Base-by-base conservation (phyloP, 495 filamentous ascomycete genomes). In the Daldinia grandis region DNA sequence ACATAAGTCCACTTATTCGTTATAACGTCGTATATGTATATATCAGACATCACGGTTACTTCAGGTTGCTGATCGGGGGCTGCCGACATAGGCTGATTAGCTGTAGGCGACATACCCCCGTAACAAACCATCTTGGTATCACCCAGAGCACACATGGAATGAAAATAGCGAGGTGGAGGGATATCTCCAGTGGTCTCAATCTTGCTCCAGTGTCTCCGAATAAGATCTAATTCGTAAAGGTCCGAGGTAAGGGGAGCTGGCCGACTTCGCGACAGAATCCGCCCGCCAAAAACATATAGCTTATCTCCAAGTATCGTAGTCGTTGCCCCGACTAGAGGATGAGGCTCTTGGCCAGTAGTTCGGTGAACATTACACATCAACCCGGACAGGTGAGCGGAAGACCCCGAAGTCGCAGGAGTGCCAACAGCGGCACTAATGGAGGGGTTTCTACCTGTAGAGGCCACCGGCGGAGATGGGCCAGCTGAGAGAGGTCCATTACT, bases 41-140 rank as follows among this genome's bases (percentile, higher is more conserved):
- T 94, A 82, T 99, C 95, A 8, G 94, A 96, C 93, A 98, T 97
- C 60, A 99, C 95, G 5, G 95, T 89, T 7, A 98, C 92, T 77
- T 98, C 95, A 27, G 92, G 89, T 69, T 95, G 93, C 27, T 88
- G 80, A 51, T 95, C 93, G 66, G 87, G 84, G 0, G 85, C 79
- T 57, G 81, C 72, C 62, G 76, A 54, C 74, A 78, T 76, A 58
- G 83, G 74, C 79, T 88, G 69, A 47, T 78, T 82, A 6, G 87
- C 81, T 4, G 89, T 88, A 12, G 94, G 95, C 5, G 95, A 97
- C 95, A 99, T 99, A 51, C 95, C 95, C 50, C 95, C 95, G 81
- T 97, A 99, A 79, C 94, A 97, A 2, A 99, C 95, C 72, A 99
- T 83, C 78, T 98, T 99, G 2, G 92, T 94, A 78, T 98, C 95